These are phyloP conservation scores for Chimonanthus salicifolius DNA, from an alignment of 164 flowering plant species.

Conservation along the genomic window DNA sequence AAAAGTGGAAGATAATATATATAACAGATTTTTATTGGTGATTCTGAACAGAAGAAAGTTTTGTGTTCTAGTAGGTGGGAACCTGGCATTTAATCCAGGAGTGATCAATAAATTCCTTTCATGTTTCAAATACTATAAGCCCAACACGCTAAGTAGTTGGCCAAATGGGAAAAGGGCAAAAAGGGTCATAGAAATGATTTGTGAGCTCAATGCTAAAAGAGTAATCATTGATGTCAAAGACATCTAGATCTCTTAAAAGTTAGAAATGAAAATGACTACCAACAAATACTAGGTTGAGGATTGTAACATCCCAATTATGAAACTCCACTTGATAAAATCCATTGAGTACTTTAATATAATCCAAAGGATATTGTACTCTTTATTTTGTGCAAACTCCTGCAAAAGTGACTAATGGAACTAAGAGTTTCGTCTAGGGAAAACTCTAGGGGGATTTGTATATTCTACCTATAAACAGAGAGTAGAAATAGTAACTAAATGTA, in stretches of 20 bases:
- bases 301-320: not conserved
- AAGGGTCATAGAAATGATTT: no score
- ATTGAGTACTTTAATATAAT: not conserved
- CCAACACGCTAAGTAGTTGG: not conserved
- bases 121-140: not conserved
- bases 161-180: not conserved
- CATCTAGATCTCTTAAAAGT: not conserved
- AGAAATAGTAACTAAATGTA: no score
- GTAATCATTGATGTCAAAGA: not conserved
- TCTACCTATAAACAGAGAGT: no score
- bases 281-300: not conserved
- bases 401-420: not conserved
- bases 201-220: no score
- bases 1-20: not conserved
- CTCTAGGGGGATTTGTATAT: no score
- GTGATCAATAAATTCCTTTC: no score
- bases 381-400: not conserved
- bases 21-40: constrained; percentile 1
- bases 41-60: not conserved
- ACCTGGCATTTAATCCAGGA: not conserved
- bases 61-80: not conserved
- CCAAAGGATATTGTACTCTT: not conserved
- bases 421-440: not conserved
- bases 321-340: not conserved
- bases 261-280: no score